A percentile compares a stretch with the other conserved stretches of the same genome.
Conservation (phyloP, 1,284 basidiomycete species). For the Cutaneotrichosporon daszewskae region DNA sequence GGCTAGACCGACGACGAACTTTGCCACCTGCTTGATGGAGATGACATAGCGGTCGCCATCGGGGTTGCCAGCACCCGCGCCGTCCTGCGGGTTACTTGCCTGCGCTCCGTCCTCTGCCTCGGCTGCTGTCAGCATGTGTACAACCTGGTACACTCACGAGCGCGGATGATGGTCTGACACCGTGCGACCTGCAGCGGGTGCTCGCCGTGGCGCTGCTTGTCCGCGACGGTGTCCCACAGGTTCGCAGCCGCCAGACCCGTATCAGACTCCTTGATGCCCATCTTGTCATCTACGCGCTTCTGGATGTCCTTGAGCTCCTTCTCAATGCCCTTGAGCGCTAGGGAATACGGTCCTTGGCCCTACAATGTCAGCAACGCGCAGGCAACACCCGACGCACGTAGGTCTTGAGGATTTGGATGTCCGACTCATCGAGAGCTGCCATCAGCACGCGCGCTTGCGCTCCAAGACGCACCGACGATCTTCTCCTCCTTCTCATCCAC, state of each 20-base stretch:
- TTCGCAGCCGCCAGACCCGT: slow-evolving; percentile 96
- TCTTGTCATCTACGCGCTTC: slow-evolving; percentile 94
- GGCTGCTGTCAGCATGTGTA: slow-evolving; percentile 41
- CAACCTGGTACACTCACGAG: slow-evolving; percentile 42
- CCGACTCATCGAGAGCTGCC: slow-evolving; percentile 88
- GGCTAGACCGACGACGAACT: slow-evolving; percentile 96
- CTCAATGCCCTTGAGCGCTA: slow-evolving; percentile 81
- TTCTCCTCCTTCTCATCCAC: slow-evolving; percentile 85
- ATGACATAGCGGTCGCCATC: slow-evolving; percentile 99
- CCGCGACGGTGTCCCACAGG: slow-evolving; percentile 87
- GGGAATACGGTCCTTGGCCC: slow-evolving; percentile 97
- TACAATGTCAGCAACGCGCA: slow-evolving; percentile 36
- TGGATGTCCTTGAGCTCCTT: slow-evolving; percentile 93
- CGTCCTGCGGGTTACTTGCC: slow-evolving; percentile 45
- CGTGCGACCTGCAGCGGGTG: slow-evolving; percentile 94
- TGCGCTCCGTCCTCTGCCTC: slow-evolving; percentile 57
- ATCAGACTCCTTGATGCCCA: slow-evolving; percentile 97
- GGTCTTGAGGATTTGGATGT: slow-evolving; percentile 98
- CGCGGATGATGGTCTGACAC: slow-evolving; percentile 95
- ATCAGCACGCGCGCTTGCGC: slow-evolving; percentile 5
- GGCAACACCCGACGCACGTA: slow-evolving; percentile 58
- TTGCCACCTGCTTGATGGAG: slow-evolving; percentile 99
- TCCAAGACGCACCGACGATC: slow-evolving; percentile 64
- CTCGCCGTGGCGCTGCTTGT: slow-evolving; percentile 73
- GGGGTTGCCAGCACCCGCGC: slow-evolving; percentile 47